A percentile compares a stretch with the other conserved stretches of the same genome.
phyloP scores from a whole-genome alignment of 208 protist species.

The Leishmania tarentolae region DNA sequence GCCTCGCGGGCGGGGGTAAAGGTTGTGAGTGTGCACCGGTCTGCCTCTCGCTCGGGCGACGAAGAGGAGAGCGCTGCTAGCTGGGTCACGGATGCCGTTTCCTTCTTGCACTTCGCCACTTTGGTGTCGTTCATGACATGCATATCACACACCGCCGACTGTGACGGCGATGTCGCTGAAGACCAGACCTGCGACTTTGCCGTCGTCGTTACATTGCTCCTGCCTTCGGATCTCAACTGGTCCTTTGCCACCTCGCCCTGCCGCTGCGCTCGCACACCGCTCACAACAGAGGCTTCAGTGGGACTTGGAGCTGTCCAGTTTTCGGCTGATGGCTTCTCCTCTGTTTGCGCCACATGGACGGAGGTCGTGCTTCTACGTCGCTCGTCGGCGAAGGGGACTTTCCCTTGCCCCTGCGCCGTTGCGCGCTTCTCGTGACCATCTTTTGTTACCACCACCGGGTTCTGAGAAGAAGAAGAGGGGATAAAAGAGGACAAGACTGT shows the following conservation, averaged over 20 bases:
- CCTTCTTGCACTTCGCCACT: background rate
- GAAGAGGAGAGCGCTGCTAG: background rate
- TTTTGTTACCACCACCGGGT: background rate
- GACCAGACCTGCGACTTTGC: background rate
- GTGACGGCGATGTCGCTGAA: background rate
- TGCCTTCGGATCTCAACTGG: background rate
- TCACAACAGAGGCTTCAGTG: conserved; percentile 11
- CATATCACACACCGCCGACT: background rate
- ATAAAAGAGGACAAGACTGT: background rate
- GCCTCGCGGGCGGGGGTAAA: background rate
- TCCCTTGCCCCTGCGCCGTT: background rate
- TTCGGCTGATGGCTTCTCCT: background rate
- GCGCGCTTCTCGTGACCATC: background rate
- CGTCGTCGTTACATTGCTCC: conserved; percentile 19
- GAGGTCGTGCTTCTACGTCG: background rate
- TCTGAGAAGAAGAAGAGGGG: background rate
- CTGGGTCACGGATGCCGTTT: background rate
- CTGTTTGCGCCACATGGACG: conserved; percentile 1
- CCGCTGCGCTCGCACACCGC: conserved; percentile 20
- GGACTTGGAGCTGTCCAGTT: background rate
- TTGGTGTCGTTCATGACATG: background rate
- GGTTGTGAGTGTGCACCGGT: conserved; percentile 1
- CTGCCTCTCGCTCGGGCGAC: background rate
- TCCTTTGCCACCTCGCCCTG: background rate
- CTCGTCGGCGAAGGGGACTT: background rate